Evolutionary conservation across 148 eudicot species (phyloP).

Genomic region (Simmondsia chinensis): DNA sequence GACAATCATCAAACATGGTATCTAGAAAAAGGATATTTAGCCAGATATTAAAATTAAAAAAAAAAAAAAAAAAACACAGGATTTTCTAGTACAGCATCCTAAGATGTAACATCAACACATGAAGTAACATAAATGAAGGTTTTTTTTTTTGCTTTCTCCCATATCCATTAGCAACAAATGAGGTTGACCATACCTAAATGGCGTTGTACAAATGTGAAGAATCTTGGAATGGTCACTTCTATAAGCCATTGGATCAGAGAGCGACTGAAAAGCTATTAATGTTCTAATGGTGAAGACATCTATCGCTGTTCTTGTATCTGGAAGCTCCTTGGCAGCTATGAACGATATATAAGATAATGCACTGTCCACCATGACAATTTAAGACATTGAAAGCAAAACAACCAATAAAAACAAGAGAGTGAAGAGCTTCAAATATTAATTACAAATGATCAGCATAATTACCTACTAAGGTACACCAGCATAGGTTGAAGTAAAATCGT

Average conservation of each 20-base stretch:
- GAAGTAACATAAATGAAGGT: no score
- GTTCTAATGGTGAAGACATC: conserved; percentile 63
- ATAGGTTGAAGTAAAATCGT: conserved; percentile 93
- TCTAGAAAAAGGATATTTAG: no score
- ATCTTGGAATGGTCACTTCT: conserved; percentile 68
- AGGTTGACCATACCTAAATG: conserved; percentile 48
- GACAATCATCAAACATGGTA: neutral
- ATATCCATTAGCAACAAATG: no score
- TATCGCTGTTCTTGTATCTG: conserved; percentile 38
- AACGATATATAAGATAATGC: conserved; percentile 56
- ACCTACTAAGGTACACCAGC: conserved; percentile 82
- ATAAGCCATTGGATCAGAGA: conserved; percentile 84
- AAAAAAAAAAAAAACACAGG: neutral
- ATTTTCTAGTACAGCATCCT: neutral
- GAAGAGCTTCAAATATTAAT: neutral
- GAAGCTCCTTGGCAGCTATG: conserved; percentile 47
- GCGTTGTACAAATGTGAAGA: conserved; percentile 78
- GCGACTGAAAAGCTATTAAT: conserved; percentile 66
- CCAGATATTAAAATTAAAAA: neutral
- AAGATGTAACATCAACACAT: conserved; percentile 2
- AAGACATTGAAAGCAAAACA: no score
- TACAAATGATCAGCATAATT: conserved; percentile 7
- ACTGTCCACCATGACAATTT: conserved; percentile 54
- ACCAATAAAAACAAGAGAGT: no score
- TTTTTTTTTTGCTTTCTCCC: no score